Evolutionary conservation across 2,329 filamentous ascomycete species (phyloP).

Genomic region (Aspergillus clavatus): DNA sequence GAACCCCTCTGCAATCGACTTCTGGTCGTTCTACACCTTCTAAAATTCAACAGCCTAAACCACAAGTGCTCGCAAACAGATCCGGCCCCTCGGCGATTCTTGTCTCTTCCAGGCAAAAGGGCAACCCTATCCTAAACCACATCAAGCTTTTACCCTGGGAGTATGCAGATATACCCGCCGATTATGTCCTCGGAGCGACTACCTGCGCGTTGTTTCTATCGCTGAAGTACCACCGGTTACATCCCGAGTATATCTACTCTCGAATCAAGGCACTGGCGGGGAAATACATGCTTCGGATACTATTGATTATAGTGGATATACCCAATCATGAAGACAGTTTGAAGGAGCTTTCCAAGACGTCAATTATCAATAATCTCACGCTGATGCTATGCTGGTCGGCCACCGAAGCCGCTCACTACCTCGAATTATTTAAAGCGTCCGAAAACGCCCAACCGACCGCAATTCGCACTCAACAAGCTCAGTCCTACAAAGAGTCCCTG

Average conservation of each 20-base stretch:
- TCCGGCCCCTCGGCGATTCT: slow-evolving; percentile 71
- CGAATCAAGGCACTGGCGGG: slow-evolving; percentile 79
- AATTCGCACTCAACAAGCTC: slow-evolving; percentile 80
- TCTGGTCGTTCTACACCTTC: slow-evolving; percentile 26
- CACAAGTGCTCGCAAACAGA: slow-evolving; percentile 70
- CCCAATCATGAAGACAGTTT: slow-evolving; percentile 86
- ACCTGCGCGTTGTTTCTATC: slow-evolving; percentile 91
- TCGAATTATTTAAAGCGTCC: slow-evolving; percentile 92
- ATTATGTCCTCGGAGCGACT: slow-evolving; percentile 81
- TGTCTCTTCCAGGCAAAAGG: slow-evolving; percentile 88
- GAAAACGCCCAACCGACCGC: slow-evolving; percentile 78
- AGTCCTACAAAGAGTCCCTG: slow-evolving; percentile 77
- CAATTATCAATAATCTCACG: slow-evolving; percentile 86
- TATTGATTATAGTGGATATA: slow-evolving; percentile 92
- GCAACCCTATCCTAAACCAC: slow-evolving; percentile 83
- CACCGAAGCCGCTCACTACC: slow-evolving; percentile 85
- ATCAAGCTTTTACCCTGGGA: slow-evolving; percentile 87
- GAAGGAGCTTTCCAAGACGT: slow-evolving; percentile 87
- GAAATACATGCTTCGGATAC: slow-evolving; percentile 78
- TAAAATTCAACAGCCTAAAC: slow-evolving; percentile 79
- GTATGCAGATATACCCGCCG: slow-evolving; percentile 92
- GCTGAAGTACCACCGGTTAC: slow-evolving; percentile 93
- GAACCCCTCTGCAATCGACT: slow-evolving; percentile 42
- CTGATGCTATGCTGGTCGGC: slow-evolving; percentile 91
- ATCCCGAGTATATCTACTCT: slow-evolving; percentile 96